These are phyloP conservation scores for Cicer cuneatum DNA, from an alignment of 306 rosid genomes.

Conservation along the genomic window DNA sequence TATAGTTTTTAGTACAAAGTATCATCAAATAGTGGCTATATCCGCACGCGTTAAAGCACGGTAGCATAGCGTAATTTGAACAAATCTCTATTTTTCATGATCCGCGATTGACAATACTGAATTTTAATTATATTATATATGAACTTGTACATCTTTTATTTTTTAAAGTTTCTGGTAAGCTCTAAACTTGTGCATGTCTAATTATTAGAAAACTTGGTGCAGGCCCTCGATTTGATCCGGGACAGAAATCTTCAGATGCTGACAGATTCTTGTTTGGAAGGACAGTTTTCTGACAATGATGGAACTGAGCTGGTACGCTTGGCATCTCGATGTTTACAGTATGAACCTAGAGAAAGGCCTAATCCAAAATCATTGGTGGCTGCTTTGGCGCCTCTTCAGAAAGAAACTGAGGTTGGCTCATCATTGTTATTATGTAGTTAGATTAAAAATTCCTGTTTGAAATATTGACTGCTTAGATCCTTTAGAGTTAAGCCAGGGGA, in stretches of 20 bases:
- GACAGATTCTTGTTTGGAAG: slow-evolving; percentile 85
- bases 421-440: slow-evolving; percentile 9
- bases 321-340: slow-evolving; percentile 78
- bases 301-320: slow-evolving; percentile 76
- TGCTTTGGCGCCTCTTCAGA: slow-evolving; percentile 76
- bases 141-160: background rate
- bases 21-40: too few relatives aligned
- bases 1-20: background rate
- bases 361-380: slow-evolving; percentile 72
- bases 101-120: too few relatives aligned
- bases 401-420: slow-evolving; percentile 75
- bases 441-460: slow-evolving; percentile 2
- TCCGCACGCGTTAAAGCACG: too few relatives aligned
- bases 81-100: too few relatives aligned
- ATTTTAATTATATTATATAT: background rate
- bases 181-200: slow-evolving; percentile 38
- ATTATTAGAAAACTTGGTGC: slow-evolving; percentile 38
- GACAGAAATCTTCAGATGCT: slow-evolving; percentile 86
- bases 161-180: background rate
- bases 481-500: slow-evolving; percentile 21
- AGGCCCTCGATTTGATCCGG: slow-evolving; percentile 84
- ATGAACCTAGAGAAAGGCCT: slow-evolving; percentile 84
- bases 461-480: slow-evolving; percentile 10
- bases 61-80: too few relatives aligned
- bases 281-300: slow-evolving; percentile 75